Evolutionary conservation across 345 rosid genomes (phyloP).

Genomic region (Linum trigynum): DNA sequence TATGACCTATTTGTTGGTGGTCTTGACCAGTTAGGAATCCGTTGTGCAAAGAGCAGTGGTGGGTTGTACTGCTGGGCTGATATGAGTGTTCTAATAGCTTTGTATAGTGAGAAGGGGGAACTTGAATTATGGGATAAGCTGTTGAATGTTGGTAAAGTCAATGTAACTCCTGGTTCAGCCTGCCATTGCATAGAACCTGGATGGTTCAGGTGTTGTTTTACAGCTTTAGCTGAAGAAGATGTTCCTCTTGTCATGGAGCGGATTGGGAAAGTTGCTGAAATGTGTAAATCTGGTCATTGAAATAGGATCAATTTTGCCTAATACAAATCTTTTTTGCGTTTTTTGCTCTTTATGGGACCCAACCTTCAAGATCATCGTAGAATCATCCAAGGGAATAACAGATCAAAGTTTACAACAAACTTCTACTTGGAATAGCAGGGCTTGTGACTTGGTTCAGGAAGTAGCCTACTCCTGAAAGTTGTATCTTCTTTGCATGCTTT

Average conservation of each 20-base stretch:
- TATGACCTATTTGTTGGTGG: conserved; percentile 48
- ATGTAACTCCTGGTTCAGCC: conserved; percentile 78
- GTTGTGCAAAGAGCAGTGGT: conserved; percentile 50
- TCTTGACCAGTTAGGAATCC: conserved; percentile 47
- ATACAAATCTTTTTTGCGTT: conserved; percentile 1
- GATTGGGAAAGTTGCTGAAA: conserved; percentile 42
- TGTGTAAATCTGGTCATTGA: conserved; percentile 31
- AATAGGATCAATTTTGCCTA: conserved; percentile 6
- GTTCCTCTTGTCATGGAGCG: conserved; percentile 53
- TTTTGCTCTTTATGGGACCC: not conserved
- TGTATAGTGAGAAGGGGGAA: conserved; percentile 80
- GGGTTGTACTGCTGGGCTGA: conserved; percentile 90
- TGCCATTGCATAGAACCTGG: conserved; percentile 94
- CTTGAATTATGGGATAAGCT: conserved; percentile 72
- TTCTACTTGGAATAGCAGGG: conserved; percentile 5
- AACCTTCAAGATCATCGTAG: not conserved
- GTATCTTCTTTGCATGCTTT: conserved; percentile 12
- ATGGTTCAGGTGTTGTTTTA: conserved; percentile 90
- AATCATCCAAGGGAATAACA: conserved; percentile 3
- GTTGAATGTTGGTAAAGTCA: conserved; percentile 62
- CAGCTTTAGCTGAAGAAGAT: conserved; percentile 52
- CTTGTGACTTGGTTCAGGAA: conserved; percentile 15
- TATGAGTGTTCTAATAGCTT: conserved; percentile 59
- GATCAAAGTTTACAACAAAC: conserved; percentile 2
- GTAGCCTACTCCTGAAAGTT: conserved; percentile 11